Percentiles rank a stretch among this genome's conserved stretches.
Evolutionary conservation across 1,139 yeast species (phyloP).

Genomic region (Fermentozyma sake): DNA sequence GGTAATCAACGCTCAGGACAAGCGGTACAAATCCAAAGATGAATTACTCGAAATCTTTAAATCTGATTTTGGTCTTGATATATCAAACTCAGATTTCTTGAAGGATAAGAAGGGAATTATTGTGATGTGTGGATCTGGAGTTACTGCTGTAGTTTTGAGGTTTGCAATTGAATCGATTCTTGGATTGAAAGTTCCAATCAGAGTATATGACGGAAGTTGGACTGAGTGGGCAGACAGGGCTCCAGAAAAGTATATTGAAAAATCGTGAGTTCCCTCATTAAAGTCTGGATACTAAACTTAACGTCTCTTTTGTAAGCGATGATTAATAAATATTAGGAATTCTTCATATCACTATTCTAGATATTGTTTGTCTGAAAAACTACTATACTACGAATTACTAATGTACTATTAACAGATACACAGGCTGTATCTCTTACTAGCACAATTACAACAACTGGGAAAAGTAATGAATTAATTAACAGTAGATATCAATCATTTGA

Average conservation of each 20-base stretch:
- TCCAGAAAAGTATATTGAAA: constrained; percentile 31
- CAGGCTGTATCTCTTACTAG: too few species aligned
- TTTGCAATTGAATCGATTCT: constrained; percentile 41
- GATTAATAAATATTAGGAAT: too few species aligned
- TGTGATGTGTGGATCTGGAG: constrained; percentile 94
- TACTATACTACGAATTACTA: too few species aligned
- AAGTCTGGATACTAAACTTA: too few species aligned
- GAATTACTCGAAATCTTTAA: constrained; percentile 45
- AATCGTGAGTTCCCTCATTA: too few species aligned
- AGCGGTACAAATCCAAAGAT: constrained; percentile 45
- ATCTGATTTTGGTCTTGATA: constrained; percentile 33
- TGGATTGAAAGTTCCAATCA: constrained; percentile 61
- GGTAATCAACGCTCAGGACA: constrained; percentile 46
- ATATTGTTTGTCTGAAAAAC: too few species aligned
- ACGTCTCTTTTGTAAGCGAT: too few species aligned
- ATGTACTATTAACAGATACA: too few species aligned
- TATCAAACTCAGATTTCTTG: constrained; percentile 19
- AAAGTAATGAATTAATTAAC: too few species aligned
- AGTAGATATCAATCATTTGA: too few species aligned
- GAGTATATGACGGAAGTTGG: constrained; percentile 95
- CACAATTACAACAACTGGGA: too few species aligned
- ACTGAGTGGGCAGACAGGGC: constrained; percentile 58
- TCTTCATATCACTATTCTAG: too few species aligned
- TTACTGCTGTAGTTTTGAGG: constrained; percentile 81
- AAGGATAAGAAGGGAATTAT: constrained; percentile 54